Base-by-base conservation (phyloP, 352 stramenopile species). In the Phytophthora hybrid region DNA sequence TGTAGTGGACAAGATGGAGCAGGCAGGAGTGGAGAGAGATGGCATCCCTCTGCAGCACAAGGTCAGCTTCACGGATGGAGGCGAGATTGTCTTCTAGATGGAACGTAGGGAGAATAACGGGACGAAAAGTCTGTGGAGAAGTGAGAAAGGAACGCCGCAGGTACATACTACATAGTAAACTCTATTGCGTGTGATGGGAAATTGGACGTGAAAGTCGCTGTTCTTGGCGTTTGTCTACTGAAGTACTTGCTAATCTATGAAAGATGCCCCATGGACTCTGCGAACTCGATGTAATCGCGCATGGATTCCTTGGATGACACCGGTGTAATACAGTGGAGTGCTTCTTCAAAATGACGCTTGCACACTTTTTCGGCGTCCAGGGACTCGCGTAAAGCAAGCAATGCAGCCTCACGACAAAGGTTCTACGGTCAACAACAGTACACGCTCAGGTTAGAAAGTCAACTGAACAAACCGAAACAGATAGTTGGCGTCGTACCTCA, bases 1-100 rank as follows among this genome's bases (percentile, higher is more conserved):
- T 9, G 85, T 96, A 34, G 87, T 96, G 32, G 88, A 95, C 76
- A 84, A 82, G 75, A 95, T 96, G 90, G 90, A 96, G 63, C 59
- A 74, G 16, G 85, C 86, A 5, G 89, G 89, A 2, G 85, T 90
- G 21, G 75, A 81, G 16, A 72, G 69, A 53, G 89, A 95, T 44
- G 88, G 88, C 64, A 83, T 91, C 39, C 71, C 79, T 3, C 68
- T 94, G 9, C 56, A 82, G 63, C 89, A 96, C 84, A 94, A 92
- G 72, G 89, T 96, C 44, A 74, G 82, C 52, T 82, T 96, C 56
- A 78, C 80, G 52, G 83, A 92, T 61, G 89, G 89, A 29, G 89
- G 88, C n/a, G 85, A 96, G 69, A 78, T 92, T 65, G 51, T 92
- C 23, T 86, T 78, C 52, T 81, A 81, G 31, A 11, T 66, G 19